Base-by-base conservation (phyloP, 345 rosid species). In the Aquilaria malaccensis region DNA sequence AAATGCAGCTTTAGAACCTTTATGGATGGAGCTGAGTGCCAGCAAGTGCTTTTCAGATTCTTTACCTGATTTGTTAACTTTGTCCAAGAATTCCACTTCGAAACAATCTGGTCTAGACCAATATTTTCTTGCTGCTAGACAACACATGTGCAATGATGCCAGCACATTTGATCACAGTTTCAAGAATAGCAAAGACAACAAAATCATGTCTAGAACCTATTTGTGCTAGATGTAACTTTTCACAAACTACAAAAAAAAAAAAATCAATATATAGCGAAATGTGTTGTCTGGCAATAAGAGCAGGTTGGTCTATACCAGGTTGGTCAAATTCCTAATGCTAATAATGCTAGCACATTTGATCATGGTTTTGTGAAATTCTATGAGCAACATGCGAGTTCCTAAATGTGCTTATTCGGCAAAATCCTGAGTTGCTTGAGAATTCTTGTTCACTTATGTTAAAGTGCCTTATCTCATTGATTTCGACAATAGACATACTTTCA, bases 391-490 rank as follows among this genome's bases (percentile, higher is more conserved):
- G 79, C 90, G 72, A 86, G 76, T 82, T 94, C 69, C 79, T 94
- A 52, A 89, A 94, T 81, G 92, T 92, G 62, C 89, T 94, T 67
- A 84, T 89, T 68, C 82, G 99, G 62, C 97, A 94, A 70, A 94
- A 87, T 74, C 95, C 95, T 70, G 89, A 85, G 22, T 69, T 94
- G 70, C 92, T 94, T 52, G 97, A 94, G 85, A 94, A 94, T 77
- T 94, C 99, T 30, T 84, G 89, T 67, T 84, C 95, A n/a, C 94
- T 94, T 15, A 79, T 94, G 88, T 81, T 94, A 74, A 86, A 72
- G 97, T 89, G 65, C 97, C 99, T 2, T 90, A 96, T 13, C 81
- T 94, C 69, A 81, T 94, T 72, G 99, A 94, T 66, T 94, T 94
- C 76, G 99, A 94, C 73, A 94, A 94, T 54, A 89, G 87, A 45